Evolutionary conservation across 768 basidiomycete genomes (phyloP).

Genomic region (Pleurotus eryngii): DNA sequence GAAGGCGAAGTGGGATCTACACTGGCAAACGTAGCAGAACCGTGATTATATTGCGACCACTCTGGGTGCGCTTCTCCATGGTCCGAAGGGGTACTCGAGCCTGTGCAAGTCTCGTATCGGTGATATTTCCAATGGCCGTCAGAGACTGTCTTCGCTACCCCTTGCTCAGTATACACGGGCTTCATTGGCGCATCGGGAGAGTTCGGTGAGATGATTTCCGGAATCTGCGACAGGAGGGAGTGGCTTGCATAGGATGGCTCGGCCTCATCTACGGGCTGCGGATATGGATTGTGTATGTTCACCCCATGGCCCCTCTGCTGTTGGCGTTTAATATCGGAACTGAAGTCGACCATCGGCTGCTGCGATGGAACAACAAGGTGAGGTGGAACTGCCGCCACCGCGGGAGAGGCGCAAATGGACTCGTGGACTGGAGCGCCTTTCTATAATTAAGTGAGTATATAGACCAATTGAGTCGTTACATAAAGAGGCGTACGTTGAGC

Average conservation of each 20-base stretch:
- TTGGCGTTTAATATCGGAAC: background rate
- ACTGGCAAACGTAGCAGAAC: too few relatives aligned
- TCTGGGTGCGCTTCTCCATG: too few relatives aligned
- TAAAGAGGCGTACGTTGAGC: background rate
- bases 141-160: background rate
- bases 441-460: too few relatives aligned
- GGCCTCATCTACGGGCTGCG: background rate
- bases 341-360: constrained; percentile 1
- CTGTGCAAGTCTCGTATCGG: too few relatives aligned
- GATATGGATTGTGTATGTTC: constrained; percentile 2
- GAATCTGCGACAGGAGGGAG: background rate
- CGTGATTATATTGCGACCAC: too few relatives aligned
- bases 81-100: too few relatives aligned
- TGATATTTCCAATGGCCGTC: too few relatives aligned
- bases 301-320: background rate
- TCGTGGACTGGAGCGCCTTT: background rate
- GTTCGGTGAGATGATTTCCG: background rate
- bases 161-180: background rate
- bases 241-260: background rate
- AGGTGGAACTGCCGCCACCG: background rate
- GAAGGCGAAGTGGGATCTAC: too few relatives aligned
- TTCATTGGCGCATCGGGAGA: background rate
- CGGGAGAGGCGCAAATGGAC: background rate
- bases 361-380: constrained; percentile 10
- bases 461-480: background rate